These are phyloP conservation scores for Pythium aristosporum DNA, from an alignment of 352 stramenopile genomes.

Conservation along the genomic window DNA sequence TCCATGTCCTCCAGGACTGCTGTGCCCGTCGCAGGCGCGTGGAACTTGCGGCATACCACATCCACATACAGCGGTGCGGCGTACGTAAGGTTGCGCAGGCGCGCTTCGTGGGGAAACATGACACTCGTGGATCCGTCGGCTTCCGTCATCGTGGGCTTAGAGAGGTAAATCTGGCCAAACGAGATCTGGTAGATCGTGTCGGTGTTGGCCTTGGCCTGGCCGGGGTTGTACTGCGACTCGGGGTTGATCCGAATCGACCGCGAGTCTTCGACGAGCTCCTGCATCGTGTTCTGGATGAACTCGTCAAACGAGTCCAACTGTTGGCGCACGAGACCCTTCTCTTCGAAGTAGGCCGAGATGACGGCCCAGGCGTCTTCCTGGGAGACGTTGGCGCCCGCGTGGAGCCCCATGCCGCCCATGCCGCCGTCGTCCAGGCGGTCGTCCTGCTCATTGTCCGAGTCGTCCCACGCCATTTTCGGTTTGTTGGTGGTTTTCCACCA, in stretches of 20 bases:
- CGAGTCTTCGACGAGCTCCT: slow-evolving; percentile 98
- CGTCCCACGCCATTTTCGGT: slow-evolving; percentile 58
- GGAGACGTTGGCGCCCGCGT: slow-evolving; percentile 86
- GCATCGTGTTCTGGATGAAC: slow-evolving; percentile 99
- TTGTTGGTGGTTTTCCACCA: slow-evolving; percentile 18
- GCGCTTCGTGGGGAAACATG: slow-evolving; percentile 99
- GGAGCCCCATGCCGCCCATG: slow-evolving; percentile 56
- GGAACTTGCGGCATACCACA: slow-evolving; percentile 94
- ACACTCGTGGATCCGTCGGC: slow-evolving; percentile 96
- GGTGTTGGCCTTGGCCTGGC: slow-evolving; percentile 91
- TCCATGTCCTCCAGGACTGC: slow-evolving; percentile 87
- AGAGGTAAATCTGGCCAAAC: slow-evolving; percentile 98
- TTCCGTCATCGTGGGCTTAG: slow-evolving; percentile 96
- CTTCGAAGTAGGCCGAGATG: slow-evolving; percentile 99
- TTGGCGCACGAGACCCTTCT: slow-evolving; percentile 99
- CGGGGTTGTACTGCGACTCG: slow-evolving; percentile 95
- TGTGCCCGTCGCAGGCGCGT: slow-evolving; percentile 54
- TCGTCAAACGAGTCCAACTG: slow-evolving; percentile 99
- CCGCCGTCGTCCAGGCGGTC: slow-evolving; percentile 43
- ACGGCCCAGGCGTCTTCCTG: slow-evolving; percentile 99
- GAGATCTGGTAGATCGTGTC: slow-evolving; percentile 95
- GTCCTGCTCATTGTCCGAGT: slow-evolving; percentile 25
- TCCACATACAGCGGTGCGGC: slow-evolving; percentile 98
- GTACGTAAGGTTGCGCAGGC: slow-evolving; percentile 99
- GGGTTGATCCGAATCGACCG: slow-evolving; percentile 96